Evolutionary conservation across 805 yeast genomes (phyloP), one percentile per base, ranked within the genome.

Genomic region (Komagataella populi): DNA sequence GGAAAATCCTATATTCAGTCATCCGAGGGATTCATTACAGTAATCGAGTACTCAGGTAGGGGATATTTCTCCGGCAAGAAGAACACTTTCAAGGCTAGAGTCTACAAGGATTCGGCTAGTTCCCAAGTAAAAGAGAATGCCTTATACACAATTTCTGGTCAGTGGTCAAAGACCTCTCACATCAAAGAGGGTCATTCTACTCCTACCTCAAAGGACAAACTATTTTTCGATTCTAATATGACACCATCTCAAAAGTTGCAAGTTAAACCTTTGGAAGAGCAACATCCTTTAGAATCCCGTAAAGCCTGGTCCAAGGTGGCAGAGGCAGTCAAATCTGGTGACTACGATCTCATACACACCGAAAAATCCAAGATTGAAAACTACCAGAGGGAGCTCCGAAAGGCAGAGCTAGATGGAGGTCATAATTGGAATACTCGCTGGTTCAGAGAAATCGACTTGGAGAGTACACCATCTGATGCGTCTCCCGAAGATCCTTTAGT

Each of bases 51-150:
- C 68, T 74, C 86, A 44, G 99, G 99, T 39, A 81, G 93, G 67
- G 99, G 99, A 36, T 93, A 89, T 70, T 88, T 93, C 63, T 77
- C 88, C 18, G 99, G 99, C 60, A 91, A 90, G 74, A 91, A 90
- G 72, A 90, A 93, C 70, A 69, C 89, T 16, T 88, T 84, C 71
- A 93, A 90, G 69, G 96, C 96, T 23, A 78, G 91, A 62, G 74
- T 93, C 54, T 85, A 64, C 64, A 76, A 75, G 59, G 78, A 77
- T 61, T 67, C 69, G 23, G 70, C 76, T n/a, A 71, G 76, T 39
- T 67, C 73, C 10, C 56, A 56, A n/a, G 62, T 70, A 51, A 78
- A 77, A 56, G 78, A 76, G 39, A 78, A 80, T 54, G 87, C 95
- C 1, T 68, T 88, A 52, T 86, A 78, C 68, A 85, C 95, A 14